Percentiles rank a stretch among this genome's conserved stretches.
These are phyloP conservation scores for Penicillium sp. DNA, from an alignment of 2,329 filamentous ascomycete species.

Conservation along the genomic window DNA sequence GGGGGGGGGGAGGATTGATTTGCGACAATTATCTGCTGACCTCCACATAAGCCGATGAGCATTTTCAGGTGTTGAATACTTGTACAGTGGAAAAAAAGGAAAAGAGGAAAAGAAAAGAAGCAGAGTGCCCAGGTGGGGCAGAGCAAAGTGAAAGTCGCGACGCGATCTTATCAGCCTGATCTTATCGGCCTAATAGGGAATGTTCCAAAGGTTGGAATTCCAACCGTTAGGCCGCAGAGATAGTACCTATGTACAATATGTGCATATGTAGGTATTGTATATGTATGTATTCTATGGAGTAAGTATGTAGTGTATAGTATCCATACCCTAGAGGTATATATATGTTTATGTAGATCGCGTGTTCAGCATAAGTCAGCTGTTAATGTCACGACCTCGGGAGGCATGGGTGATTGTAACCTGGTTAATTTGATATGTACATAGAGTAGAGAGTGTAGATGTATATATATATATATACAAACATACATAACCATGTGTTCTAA, in stretches of 20 bases:
- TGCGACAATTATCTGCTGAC: constrained; percentile 31
- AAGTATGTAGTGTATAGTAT: not conserved
- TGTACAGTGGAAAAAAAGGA: not conserved
- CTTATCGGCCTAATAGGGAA: constrained; percentile 3
- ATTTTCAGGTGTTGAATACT: constrained; percentile 35
- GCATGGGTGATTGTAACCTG: not conserved
- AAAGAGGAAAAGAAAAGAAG: constrained; percentile 1
- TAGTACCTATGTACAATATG: not conserved
- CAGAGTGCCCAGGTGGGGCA: constrained; percentile 1
- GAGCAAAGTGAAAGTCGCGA: not conserved
- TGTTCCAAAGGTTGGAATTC: not conserved
- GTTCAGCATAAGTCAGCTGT: not conserved
- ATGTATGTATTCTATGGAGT: not conserved
- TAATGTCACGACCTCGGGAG: not conserved
- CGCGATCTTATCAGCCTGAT: constrained; percentile 6
- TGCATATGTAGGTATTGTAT: not conserved
- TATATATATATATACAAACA: not conserved
- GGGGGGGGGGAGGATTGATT: not conserved
- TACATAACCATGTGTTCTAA: no score
- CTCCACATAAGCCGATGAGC: constrained; percentile 54
- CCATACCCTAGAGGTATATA: no score
- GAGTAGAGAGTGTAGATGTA: no score
- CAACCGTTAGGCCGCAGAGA: not conserved
- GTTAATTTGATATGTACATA: not conserved
- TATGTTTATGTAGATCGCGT: not conserved